phyloP scores from a whole-genome alignment of 331 rosid species.

The Acacia concinna region DNA sequence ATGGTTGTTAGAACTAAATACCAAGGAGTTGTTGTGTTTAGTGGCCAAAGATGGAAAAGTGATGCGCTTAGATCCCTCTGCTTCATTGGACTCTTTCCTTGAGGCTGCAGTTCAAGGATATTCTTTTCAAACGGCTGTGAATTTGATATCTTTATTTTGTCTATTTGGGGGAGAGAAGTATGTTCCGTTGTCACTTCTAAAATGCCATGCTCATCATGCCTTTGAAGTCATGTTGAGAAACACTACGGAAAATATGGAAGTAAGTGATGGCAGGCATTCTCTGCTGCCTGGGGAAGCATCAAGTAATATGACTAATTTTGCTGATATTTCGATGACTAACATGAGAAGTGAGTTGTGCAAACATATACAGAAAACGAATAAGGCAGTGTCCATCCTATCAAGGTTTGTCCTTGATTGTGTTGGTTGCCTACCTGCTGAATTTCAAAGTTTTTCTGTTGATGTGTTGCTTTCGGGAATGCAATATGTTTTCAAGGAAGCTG shows the following conservation, averaged over 20 bases:
- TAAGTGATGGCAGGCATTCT: conserved; percentile 34
- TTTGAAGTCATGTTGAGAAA: conserved; percentile 72
- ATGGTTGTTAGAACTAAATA: conserved; percentile 76
- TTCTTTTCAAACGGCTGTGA: conserved; percentile 73
- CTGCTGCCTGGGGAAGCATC: conserved; percentile 39
- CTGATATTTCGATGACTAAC: conserved; percentile 39
- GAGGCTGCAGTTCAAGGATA: conserved; percentile 82
- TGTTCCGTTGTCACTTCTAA: conserved; percentile 73
- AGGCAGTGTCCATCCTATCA: conserved; percentile 51
- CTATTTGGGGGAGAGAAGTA: conserved; percentile 76
- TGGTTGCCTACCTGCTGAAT: conserved; percentile 68
- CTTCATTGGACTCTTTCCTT: conserved; percentile 70
- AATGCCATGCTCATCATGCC: conserved; percentile 65
- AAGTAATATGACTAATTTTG: conserved; percentile 25
- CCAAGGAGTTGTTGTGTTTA: conserved; percentile 70
- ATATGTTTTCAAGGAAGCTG: conserved; percentile 63
- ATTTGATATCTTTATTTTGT: conserved; percentile 63
- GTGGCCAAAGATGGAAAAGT: conserved; percentile 81
- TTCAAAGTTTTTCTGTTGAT: conserved; percentile 64
- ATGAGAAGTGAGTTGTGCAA: conserved; percentile 41
- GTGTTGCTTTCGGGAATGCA: conserved; percentile 77
- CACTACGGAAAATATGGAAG: conserved; percentile 44
- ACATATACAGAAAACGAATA: conserved; percentile 44
- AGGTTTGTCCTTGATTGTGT: conserved; percentile 83
- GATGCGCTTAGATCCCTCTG: conserved; percentile 73